These are phyloP conservation scores for Phytophthora sp. DNA, from an alignment of 352 stramenopile genomes.

Conservation along the genomic window DNA sequence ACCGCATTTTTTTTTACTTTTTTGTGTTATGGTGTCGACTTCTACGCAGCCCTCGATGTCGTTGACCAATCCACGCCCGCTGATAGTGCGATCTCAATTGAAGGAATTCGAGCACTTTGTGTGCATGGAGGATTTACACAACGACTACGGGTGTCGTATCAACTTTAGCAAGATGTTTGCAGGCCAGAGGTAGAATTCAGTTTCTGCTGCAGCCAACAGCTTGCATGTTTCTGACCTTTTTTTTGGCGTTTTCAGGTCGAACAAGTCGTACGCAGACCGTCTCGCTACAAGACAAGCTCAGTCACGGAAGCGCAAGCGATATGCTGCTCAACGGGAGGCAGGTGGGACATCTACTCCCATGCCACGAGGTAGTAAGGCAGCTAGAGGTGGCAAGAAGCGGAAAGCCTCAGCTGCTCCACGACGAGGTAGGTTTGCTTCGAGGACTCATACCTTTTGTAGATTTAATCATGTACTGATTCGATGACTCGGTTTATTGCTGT, in stretches of 20 bases:
- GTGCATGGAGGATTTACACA: constrained; percentile 60
- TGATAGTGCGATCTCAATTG: constrained; percentile 47
- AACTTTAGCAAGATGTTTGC: constrained; percentile 79
- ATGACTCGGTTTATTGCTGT: constrained; percentile 5
- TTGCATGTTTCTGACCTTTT: neutral
- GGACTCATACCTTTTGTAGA: neutral
- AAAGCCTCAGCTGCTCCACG: constrained; percentile 29
- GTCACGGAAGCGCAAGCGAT: constrained; percentile 61
- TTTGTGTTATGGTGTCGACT: neutral
- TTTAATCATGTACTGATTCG: neutral
- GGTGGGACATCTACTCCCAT: neutral
- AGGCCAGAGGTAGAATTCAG: constrained; percentile 52
- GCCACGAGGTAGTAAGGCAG: constrained; percentile 23
- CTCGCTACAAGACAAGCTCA: constrained; percentile 41
- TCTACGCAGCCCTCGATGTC: constrained; percentile 12
- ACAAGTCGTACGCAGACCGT: constrained; percentile 65
- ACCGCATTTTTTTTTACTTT: constrained; percentile 14
- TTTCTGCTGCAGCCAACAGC: neutral
- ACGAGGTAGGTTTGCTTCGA: constrained; percentile 34
- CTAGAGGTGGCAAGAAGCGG: constrained; percentile 30
- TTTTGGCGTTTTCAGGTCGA: constrained; percentile 19
- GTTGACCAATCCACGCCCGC: constrained; percentile 23
- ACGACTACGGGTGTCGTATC: constrained; percentile 65
- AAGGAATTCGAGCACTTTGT: constrained; percentile 71
- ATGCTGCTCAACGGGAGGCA: constrained; percentile 24